Base-by-base conservation (phyloP, 2,329 filamentous ascomycete species). In the Sporothrix sp. region DNA sequence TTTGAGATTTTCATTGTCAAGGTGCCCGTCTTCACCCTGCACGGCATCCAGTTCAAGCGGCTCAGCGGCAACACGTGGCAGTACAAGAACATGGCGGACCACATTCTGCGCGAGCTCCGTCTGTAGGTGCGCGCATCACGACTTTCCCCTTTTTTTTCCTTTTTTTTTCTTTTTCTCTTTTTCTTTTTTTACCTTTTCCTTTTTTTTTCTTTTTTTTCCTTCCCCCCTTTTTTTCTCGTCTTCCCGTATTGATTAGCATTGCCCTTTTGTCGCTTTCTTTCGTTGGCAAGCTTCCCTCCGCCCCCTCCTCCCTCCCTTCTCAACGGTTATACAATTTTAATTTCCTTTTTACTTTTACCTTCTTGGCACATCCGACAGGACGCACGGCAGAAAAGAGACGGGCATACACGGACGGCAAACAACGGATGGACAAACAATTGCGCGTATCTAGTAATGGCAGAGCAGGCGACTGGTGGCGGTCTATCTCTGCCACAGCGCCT, bases 1-100 rank as follows among this genome's bases (percentile, higher is more conserved):
- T 98, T 97, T 63, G 93, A 98, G 65, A 95, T 97, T 56, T 82
- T 96, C 58, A 93, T 98, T 59, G 93, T 98, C 64, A 98, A 98
- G 69, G 89, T 98, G 23, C 93, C 93, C 11, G 72, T 98, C 47
- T 81, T 98, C 54, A 89, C 85, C 37, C 70, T 98, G 52, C 91
- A 98, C 63, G 93, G 93, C 44, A 90, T 98, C 55, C 93, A 97
- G 66, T 98, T 98, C 73, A 98, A 98, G 75, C 89, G 93, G 64
- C 84, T 97, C 58, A 81, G 87, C 52, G 91, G 93, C 32, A 91
- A 94, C 53, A 97, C 93, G 52, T 97, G 91, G 90, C 90, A 96
- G 67, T 98, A 95, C 71, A 95, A 96, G 73, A 91, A 87, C 62
- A 94, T 97, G 89, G 93, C 93, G 32, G 90, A 95, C 67, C 89